Evolutionary conservation across 1,284 basidiomycete species (phyloP).

Genomic region (Athelia sp.): DNA sequence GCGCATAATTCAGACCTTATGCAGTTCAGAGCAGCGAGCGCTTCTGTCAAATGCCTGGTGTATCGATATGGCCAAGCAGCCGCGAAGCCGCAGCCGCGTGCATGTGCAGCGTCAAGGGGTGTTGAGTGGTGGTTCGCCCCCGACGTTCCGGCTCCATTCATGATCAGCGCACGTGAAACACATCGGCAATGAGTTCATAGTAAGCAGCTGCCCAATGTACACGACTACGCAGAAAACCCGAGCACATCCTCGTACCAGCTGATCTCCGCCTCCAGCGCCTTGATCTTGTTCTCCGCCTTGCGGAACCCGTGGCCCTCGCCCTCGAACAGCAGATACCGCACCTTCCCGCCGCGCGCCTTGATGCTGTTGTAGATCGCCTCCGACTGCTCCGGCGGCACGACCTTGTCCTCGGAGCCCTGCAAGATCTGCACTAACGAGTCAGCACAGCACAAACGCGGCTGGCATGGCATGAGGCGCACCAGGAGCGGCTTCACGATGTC

Average conservation of each 20-base stretch:
- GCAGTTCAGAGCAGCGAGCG: no score
- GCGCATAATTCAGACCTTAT: no score
- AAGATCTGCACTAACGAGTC: constrained; percentile 24
- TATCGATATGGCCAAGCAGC: no score
- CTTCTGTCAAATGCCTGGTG: no score
- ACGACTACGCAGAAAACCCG: no score
- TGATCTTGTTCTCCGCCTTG: constrained; percentile 36
- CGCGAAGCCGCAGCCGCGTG: no score
- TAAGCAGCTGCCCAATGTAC: no score
- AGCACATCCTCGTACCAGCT: constrained; percentile 36
- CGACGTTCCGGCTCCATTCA: no score
- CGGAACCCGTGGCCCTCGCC: constrained; percentile 57
- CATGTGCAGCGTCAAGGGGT: no score
- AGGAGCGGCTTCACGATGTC: constrained; percentile 47
- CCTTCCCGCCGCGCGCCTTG: constrained; percentile 34
- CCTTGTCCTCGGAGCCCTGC: constrained; percentile 50
- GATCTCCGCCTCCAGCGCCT: constrained; percentile 40
- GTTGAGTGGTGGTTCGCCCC: no score
- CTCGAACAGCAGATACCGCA: constrained; percentile 37
- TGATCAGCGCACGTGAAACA: no score
- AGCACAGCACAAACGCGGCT: background rate
- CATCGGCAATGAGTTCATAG: no score
- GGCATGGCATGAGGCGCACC: constrained; percentile 23
- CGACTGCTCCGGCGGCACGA: constrained; percentile 55
- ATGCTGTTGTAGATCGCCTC: constrained; percentile 37